These are phyloP conservation scores for Sherardia arvensis DNA, from an alignment of 257 asterid genomes.

Conservation along the genomic window DNA sequence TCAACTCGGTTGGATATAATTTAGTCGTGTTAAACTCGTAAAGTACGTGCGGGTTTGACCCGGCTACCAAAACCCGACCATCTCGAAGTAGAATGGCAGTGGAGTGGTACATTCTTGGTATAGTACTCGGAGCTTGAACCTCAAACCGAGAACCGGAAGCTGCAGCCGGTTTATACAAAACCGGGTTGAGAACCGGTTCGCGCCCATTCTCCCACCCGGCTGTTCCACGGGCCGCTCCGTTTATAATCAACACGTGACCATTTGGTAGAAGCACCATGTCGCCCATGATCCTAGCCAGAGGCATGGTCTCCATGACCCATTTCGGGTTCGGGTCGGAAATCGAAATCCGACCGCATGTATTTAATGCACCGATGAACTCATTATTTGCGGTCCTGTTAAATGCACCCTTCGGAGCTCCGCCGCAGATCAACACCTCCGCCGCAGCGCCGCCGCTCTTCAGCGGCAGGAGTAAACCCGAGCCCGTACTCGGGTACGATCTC, in stretches of 20 bases:
- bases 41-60: constrained; percentile 24
- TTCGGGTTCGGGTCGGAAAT: constrained; percentile 30
- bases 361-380: constrained; percentile 23
- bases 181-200: constrained; percentile 27
- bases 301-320: constrained; percentile 49
- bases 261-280: constrained; percentile 39
- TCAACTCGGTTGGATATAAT: constrained; percentile 27
- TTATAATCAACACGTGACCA: constrained; percentile 29
- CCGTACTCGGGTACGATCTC: constrained; percentile 36
- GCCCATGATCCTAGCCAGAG: constrained; percentile 34
- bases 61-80: constrained; percentile 36
- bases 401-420: constrained; percentile 39
- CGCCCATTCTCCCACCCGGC: constrained; percentile 32
- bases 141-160: constrained; percentile 11
- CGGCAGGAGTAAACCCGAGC: constrained; percentile 39
- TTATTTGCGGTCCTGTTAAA: constrained; percentile 4
- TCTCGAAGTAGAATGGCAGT: constrained; percentile 29
- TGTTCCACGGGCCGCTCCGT: constrained; percentile 29
- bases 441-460: constrained; percentile 11
- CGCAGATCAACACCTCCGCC: constrained; percentile 38
- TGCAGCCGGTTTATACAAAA: constrained; percentile 23
- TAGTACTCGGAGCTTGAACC: constrained; percentile 14
- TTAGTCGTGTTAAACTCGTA: constrained; percentile 15
- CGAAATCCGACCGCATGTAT: constrained; percentile 31
- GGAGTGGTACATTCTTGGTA: constrained; percentile 42